Evolutionary conservation across 2,329 filamentous ascomycete genomes (phyloP).

Genomic region (Fusarium nelsonii): DNA sequence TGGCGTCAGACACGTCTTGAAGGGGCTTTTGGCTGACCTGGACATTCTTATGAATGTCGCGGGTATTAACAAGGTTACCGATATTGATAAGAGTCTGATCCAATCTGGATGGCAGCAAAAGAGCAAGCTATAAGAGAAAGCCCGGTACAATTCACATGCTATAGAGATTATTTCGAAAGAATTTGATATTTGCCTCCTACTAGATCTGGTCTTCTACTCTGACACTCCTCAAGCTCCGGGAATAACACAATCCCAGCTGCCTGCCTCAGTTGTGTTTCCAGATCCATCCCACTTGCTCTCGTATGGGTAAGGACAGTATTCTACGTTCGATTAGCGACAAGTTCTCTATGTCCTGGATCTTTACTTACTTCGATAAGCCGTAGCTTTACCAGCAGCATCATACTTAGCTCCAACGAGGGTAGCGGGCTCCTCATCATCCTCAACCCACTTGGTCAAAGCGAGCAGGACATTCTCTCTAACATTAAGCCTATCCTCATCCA

Average conservation of each 20-base stretch:
- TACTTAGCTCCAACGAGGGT: constrained; percentile 5
- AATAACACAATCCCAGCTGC: constrained; percentile 1
- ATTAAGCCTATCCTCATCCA: neutral
- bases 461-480: neutral
- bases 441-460: constrained; percentile 13
- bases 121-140: neutral
- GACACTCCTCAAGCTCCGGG: neutral
- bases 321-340: neutral
- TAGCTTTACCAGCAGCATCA: neutral
- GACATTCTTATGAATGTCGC: constrained; percentile 19
- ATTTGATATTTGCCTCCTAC: too few relatives aligned
- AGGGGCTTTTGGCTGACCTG: constrained; percentile 9
- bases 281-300: constrained; percentile 18
- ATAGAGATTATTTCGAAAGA: too few relatives aligned
- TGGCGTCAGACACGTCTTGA: constrained; percentile 21
- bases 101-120: neutral
- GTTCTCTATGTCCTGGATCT: accelerated
- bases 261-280: neutral
- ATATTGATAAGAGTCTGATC: constrained; percentile 13
- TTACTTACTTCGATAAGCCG: constrained; percentile 3
- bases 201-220: too few relatives aligned
- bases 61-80: constrained; percentile 1
- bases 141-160: too few relatives aligned
- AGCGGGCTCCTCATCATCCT: neutral
- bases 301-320: constrained; percentile 16